phyloP scores from a whole-genome alignment of 2,329 filamentous ascomycete genomes.

The Ploettnerulaceae sp. region DNA sequence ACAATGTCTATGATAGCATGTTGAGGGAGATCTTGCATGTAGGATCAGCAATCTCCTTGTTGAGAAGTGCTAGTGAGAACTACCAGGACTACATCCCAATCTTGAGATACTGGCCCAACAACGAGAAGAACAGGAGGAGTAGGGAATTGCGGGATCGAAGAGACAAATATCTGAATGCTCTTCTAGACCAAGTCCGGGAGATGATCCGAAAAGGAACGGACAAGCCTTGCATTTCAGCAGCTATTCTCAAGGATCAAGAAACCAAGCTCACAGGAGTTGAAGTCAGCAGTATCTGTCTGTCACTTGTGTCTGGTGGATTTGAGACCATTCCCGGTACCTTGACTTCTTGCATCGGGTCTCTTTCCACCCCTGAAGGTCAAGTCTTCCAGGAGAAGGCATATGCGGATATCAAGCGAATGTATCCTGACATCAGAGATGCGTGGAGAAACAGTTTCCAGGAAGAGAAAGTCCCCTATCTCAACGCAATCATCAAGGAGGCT shows the following conservation, averaged over 20 bases:
- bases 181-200: slow-evolving; percentile 45
- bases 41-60: slow-evolving; percentile 45
- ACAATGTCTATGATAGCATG: slow-evolving; percentile 46
- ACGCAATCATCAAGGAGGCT: slow-evolving; percentile 47
- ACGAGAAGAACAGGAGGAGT: slow-evolving; percentile 44
- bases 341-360: slow-evolving; percentile 47
- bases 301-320: slow-evolving; percentile 48
- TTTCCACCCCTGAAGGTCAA: slow-evolving; percentile 45
- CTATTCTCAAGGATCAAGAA: slow-evolving; percentile 50
- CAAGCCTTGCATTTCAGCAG: slow-evolving; percentile 49
- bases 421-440: slow-evolving; percentile 42
- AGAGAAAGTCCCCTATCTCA: slow-evolving; percentile 45
- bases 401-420: slow-evolving; percentile 45
- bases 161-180: slow-evolving; percentile 45
- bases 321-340: slow-evolving; percentile 50
- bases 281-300: slow-evolving; percentile 49
- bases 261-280: slow-evolving; percentile 48
- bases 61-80: slow-evolving; percentile 48
- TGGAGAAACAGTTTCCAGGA: slow-evolving; percentile 42
- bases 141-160: slow-evolving; percentile 44
- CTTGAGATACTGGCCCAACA: slow-evolving; percentile 46
- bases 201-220: slow-evolving; percentile 49
- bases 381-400: slow-evolving; percentile 48
- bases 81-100: slow-evolving; percentile 49
- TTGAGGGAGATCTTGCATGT: slow-evolving; percentile 49